phyloP scores from a whole-genome alignment of 2,329 filamentous ascomycete genomes.

The Tolypocladium endophyticum region DNA sequence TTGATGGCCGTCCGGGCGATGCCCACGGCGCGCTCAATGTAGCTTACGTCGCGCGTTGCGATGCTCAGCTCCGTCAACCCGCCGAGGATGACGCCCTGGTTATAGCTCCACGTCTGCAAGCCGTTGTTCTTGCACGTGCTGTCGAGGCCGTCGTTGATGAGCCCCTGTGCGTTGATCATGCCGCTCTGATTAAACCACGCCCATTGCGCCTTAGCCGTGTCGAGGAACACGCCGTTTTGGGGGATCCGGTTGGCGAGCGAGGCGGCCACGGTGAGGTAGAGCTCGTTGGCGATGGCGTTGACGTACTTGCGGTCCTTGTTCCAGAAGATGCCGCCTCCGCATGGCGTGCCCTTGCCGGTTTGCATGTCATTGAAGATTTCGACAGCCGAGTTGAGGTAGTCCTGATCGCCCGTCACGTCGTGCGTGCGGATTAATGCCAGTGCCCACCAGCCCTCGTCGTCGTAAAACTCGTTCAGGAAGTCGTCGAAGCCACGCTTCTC shows the following conservation, averaged over 20 bases:
- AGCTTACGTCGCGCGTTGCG: slow-evolving; percentile 29
- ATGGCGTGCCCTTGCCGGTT: slow-evolving; percentile 33
- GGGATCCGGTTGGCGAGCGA: slow-evolving; percentile 39
- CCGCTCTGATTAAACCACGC: slow-evolving; percentile 39
- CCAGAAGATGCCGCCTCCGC: slow-evolving; percentile 47
- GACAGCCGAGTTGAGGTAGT: slow-evolving; percentile 43
- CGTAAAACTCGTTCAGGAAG: slow-evolving; percentile 44
- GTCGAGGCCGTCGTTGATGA: slow-evolving; percentile 44
- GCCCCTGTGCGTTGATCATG: slow-evolving; percentile 37
- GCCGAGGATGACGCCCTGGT: slow-evolving; percentile 47
- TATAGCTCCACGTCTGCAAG: slow-evolving; percentile 42
- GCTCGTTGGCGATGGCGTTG: slow-evolving; percentile 47
- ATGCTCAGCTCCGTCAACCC: slow-evolving; percentile 40
- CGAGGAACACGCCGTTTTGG: slow-evolving; percentile 28
- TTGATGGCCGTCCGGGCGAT: slow-evolving; percentile 44
- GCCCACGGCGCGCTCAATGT: slow-evolving; percentile 28
- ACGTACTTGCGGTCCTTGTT: slow-evolving; percentile 40
- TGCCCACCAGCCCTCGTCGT: slow-evolving; percentile 57
- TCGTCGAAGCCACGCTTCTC: slow-evolving; percentile 20
- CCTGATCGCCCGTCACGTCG: slow-evolving; percentile 38
- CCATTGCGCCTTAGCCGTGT: slow-evolving; percentile 41
- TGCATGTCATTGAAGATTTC: slow-evolving; percentile 47
- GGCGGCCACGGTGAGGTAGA: slow-evolving; percentile 43
- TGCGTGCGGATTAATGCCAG: slow-evolving; percentile 46
- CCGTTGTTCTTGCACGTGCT: slow-evolving; percentile 39